phyloP scores from a whole-genome alignment of 2,329 filamentous ascomycete species.

The Penicillium sclerotiorum region DNA sequence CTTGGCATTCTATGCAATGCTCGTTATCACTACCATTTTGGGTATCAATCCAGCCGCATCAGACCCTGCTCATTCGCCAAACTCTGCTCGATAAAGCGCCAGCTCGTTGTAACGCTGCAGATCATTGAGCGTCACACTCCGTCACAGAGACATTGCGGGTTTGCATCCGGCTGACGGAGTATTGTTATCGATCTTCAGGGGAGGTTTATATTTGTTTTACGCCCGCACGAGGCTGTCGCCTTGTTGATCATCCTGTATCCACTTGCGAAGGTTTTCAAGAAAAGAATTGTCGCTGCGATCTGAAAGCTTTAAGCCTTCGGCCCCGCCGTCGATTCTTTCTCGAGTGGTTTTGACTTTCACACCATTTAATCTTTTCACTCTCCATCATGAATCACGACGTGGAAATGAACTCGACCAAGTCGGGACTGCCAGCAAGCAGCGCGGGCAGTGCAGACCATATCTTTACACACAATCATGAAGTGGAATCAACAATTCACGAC shows the following conservation, averaged over 20 bases:
- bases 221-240: not conserved
- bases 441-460: not conserved
- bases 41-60: not conserved
- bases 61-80: not conserved
- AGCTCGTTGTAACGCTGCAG: not conserved
- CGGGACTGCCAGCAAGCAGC: not conserved
- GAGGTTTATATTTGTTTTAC: conserved; percentile 1
- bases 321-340: no score
- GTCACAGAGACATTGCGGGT: not conserved
- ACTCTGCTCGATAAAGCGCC: not conserved
- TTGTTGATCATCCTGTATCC: not conserved
- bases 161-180: no score
- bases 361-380: not conserved
- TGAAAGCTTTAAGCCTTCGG: not conserved
- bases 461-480: not conserved
- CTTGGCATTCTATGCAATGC: not conserved
- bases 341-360: not conserved
- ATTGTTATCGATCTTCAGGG: conserved; percentile 10
- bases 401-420: not conserved
- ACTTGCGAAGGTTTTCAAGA: not conserved
- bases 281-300: not conserved
- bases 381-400: not conserved
- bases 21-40: not conserved
- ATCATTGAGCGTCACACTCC: not conserved
- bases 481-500: not conserved